Evolutionary conservation across 2,329 filamentous ascomycete species (phyloP), one percentile per base, ranked within the genome.

Genomic region (Neonectria coccinea): DNA sequence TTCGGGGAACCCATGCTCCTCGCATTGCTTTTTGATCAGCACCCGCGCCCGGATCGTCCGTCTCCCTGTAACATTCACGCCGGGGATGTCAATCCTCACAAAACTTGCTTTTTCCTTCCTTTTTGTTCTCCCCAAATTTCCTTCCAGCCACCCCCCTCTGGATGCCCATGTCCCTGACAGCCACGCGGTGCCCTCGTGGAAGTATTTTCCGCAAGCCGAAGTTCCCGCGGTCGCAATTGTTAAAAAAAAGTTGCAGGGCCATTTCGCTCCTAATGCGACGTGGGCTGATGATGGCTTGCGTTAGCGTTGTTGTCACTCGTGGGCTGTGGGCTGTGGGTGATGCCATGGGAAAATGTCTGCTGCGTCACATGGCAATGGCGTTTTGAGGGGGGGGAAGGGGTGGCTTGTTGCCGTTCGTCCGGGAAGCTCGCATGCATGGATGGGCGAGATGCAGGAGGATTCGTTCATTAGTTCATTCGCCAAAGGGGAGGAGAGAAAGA

Each of bases 341-440:
- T 50, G 47, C 25, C 47, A 11, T 31, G 51, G 18, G 22, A 22
- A 25, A 16, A 27, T 36, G 51, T 41, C 51, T 41, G 18, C 12
- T 12, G 29, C 47, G 47, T 50, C 47, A 50, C 47, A 50, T 50
- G 47, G 47, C 27, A n/a, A 50, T 31, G 47, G 47, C 47, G 47
- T 50, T 50, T 31, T 22, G 22, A 22, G 22, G 22, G 22, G 22
- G 29, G 36, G 48, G 27, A 12, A 20, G 48, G 36, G 48, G 27
- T 11, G 20, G 51, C 20, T 12, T 4, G 33, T 36, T 25, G 18
- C 51, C 51, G 51, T 31, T 54, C 51, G 36, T 27, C 51, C 51
- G 51, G n/a, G 51, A 41, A 18, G 27, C 31, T 20, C 25, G 51
- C 8, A 18, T 52, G 29, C 14, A 41, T n/a, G 14, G n/a, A 4